These are phyloP conservation scores for Pulveroboletus sp. DNA, from an alignment of 768 basidiomycete species.

Conservation along the genomic window DNA sequence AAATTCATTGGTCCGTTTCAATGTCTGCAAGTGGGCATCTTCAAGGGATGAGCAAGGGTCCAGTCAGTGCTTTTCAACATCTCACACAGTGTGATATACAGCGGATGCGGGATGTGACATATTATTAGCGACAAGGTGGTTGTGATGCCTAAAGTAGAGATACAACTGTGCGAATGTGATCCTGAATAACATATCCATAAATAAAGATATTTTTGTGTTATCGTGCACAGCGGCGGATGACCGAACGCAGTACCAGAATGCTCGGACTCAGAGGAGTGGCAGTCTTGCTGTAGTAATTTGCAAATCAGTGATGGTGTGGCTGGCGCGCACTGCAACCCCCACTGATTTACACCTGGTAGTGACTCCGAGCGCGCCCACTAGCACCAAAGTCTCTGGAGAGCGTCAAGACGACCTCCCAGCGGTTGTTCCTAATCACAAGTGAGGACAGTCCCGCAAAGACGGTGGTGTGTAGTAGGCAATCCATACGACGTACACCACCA, in stretches of 20 bases:
- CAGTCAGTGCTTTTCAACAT: no score
- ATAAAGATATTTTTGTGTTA: no score
- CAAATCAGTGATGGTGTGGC: neutral
- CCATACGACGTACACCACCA: slow-evolving; percentile 44
- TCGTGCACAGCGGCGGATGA: no score
- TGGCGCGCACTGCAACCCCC: neutral
- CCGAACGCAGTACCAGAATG: slow-evolving; percentile 14
- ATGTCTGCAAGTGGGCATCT: no score
- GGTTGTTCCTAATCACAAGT: slow-evolving; percentile 32
- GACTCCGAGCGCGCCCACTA: neutral
- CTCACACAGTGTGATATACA: no score
- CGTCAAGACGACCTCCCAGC: slow-evolving; percentile 42
- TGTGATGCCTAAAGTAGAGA: no score
- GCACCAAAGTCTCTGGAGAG: slow-evolving; percentile 34
- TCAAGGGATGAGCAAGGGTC: no score
- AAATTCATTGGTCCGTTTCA: no score
- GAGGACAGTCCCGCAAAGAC: slow-evolving; percentile 50
- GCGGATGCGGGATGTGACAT: no score
- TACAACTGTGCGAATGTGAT: no score
- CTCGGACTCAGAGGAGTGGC: neutral
- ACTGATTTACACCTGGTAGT: neutral
- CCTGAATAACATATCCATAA: no score
- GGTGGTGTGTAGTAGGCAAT: slow-evolving; percentile 46
- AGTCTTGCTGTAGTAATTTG: slow-evolving; percentile 2
- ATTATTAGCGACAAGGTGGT: no score